Percentiles rank a stretch among this genome's conserved stretches.
phyloP scores from a whole-genome alignment of 345 rosid genomes.

The Arabidopsis thaliana region TAIR10.1 NC_003076.8:1476001-1476500 shows the following conservation, averaged over 20 bases:
- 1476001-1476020: constrained; percentile 19
- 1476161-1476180: constrained; percentile 18
- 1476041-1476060: constrained; percentile 23
- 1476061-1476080: not conserved
- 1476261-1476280: not conserved
- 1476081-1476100: constrained; percentile 1
- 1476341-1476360: constrained; percentile 46
- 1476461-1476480: constrained; percentile 1
- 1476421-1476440: constrained; percentile 39
- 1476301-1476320: constrained; percentile 39
- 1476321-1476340: constrained; percentile 39
- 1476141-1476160: constrained; percentile 21
- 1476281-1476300: constrained; percentile 31
- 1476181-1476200: constrained; percentile 18
- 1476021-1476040: constrained; percentile 12
- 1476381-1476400: constrained; percentile 23
- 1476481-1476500: not conserved
- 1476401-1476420: constrained; percentile 14
- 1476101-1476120: constrained; percentile 4
- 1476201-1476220: not conserved
- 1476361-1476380: constrained; percentile 45
- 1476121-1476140: not conserved
- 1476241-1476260: not conserved
- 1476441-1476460: not conserved
- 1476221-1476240: constrained; percentile 5